These are phyloP conservation scores for Rhynchospora breviuscula DNA, from an alignment of 176 grass and related monocot genomes.

Conservation along the genomic window DNA sequence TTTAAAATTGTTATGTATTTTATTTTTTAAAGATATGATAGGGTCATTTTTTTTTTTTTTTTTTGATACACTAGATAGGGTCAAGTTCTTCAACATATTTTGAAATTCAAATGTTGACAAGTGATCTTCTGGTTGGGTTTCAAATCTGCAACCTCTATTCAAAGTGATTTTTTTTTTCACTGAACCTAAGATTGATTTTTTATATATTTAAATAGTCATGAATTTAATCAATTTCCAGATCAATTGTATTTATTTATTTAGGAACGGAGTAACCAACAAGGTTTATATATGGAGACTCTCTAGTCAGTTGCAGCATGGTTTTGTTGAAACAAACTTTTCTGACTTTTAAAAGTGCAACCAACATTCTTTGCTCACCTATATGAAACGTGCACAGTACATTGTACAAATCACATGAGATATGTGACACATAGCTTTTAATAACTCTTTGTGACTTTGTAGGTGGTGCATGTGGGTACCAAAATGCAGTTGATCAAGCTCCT, in stretches of 20 bases:
- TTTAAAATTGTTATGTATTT: neutral
- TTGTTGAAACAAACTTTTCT: neutral
- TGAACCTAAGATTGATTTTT: too few relatives aligned
- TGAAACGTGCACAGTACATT: constrained; percentile 13
- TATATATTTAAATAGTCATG: too few relatives aligned
- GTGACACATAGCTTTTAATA: neutral
- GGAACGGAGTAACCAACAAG: neutral
- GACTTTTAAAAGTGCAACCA: neutral
- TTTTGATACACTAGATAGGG: too few relatives aligned
- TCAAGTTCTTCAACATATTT: too few relatives aligned
- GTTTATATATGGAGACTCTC: neutral
- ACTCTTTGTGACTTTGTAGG: constrained; percentile 21
- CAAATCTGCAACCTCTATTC: too few relatives aligned
- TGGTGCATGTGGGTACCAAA: constrained; percentile 57
- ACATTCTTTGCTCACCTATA: constrained; percentile 10
- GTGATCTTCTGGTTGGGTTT: too few relatives aligned
- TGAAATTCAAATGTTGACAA: too few relatives aligned
- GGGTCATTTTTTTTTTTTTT: too few relatives aligned
- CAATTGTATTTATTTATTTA: neutral
- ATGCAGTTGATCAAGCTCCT: constrained; percentile 39
- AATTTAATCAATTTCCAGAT: neutral
- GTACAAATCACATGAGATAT: constrained; percentile 13
- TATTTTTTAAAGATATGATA: too few relatives aligned
- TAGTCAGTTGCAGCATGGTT: neutral
- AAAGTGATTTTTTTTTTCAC: too few relatives aligned